phyloP scores from a whole-genome alignment of 192 early-diverging fungal species.

The Lobulomyces angularis region DNA sequence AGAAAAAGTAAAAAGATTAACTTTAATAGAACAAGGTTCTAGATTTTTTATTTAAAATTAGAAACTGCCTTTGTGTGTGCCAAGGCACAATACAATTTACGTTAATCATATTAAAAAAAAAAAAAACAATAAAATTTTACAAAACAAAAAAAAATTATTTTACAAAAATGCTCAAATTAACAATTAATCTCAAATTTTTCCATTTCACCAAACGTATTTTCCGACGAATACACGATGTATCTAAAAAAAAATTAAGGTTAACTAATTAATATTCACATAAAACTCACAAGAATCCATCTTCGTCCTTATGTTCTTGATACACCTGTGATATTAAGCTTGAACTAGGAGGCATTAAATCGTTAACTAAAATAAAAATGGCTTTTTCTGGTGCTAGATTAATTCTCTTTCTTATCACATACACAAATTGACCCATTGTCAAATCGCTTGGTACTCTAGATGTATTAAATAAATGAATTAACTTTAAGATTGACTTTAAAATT shows the following conservation, averaged over 20 bases:
- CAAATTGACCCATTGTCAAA: conserved; percentile 93
- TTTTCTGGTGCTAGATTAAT: conserved; percentile 90
- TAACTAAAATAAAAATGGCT: conserved; percentile 99
- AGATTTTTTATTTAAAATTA: too few species aligned
- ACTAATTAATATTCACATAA: neutral
- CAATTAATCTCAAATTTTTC: too few species aligned
- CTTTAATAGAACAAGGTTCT: too few species aligned
- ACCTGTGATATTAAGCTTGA: conserved; percentile 84
- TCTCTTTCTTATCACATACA: conserved; percentile 79
- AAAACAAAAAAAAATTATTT: too few species aligned
- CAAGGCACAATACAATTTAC: too few species aligned
- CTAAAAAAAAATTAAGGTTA: conserved; percentile 11
- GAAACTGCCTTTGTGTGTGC: too few species aligned
- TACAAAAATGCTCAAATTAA: too few species aligned
- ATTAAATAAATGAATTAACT: neutral
- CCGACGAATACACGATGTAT: conserved; percentile 22
- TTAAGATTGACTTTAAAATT: conserved; percentile 1
- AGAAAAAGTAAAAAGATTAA: too few species aligned
- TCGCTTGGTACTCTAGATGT: conserved; percentile 68
- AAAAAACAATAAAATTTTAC: too few species aligned
- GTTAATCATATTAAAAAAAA: too few species aligned
- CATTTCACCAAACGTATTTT: conserved; percentile 26
- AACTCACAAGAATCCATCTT: conserved; percentile 84
- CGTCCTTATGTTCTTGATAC: conserved; percentile 95
- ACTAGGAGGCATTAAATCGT: conserved; percentile 85